These are phyloP conservation scores for Podospora sp. DNA, from an alignment of 495 filamentous ascomycete species.

Conservation along the genomic window DNA sequence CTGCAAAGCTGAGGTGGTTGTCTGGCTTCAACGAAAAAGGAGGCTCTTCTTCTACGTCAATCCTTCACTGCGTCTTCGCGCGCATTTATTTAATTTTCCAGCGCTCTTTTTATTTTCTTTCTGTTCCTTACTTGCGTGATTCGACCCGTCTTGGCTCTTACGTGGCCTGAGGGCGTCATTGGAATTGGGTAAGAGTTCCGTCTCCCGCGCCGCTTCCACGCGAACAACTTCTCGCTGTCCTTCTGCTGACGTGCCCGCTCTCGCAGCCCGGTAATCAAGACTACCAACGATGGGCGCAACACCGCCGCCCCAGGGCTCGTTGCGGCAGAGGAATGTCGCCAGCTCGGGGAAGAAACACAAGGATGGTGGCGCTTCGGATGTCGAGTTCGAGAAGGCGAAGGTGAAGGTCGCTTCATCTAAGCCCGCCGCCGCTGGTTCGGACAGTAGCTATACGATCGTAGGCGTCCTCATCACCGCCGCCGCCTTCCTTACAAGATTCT, in stretches of 20 bases:
- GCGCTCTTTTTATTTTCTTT: background rate
- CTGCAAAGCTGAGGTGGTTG: background rate
- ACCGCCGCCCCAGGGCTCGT: slow-evolving; percentile 49
- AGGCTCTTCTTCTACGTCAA: background rate
- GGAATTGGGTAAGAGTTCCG: background rate
- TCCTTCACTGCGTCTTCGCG: slow-evolving; percentile 5
- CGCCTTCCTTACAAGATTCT: slow-evolving; percentile 92
- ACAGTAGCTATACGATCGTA: slow-evolving; percentile 86
- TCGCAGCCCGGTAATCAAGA: slow-evolving; percentile 19
- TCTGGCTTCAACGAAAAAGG: no score
- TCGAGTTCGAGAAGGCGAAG: slow-evolving; percentile 51
- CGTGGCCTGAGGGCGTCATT: background rate
- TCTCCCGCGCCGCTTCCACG: background rate
- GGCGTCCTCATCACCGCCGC: slow-evolving; percentile 74
- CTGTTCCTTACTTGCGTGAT: background rate
- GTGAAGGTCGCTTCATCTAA: slow-evolving; percentile 23
- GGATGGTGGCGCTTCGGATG: slow-evolving; percentile 43
- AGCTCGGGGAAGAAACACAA: slow-evolving; percentile 49
- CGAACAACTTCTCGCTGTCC: background rate
- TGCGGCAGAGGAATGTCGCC: slow-evolving; percentile 57
- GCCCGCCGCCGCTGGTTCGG: slow-evolving; percentile 36
- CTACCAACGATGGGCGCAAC: slow-evolving; percentile 40
- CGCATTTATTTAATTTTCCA: background rate
- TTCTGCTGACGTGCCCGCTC: background rate
- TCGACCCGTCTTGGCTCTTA: background rate